Percentiles rank a stretch among this genome's conserved stretches.
Conservation (phyloP, 2,329 filamentous ascomycete species). For the Setomelanomma holmii region DNA sequence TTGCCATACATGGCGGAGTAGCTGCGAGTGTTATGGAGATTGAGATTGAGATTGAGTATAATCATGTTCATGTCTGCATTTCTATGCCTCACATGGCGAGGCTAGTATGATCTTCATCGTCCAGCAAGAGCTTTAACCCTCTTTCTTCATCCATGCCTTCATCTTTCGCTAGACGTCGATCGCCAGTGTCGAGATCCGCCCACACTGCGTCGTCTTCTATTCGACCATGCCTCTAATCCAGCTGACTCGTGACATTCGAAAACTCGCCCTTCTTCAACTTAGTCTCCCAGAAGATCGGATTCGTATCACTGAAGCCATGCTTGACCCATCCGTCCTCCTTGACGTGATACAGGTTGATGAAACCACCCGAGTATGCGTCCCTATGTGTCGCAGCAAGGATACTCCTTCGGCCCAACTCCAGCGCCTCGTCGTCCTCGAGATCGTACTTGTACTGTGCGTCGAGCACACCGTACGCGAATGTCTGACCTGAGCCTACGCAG, state of each 20-base stretch:
- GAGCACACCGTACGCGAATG: conserved; percentile 96
- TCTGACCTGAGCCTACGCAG: conserved; percentile 97
- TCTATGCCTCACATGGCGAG: too few relatives aligned
- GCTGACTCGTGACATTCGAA: conserved; percentile 84
- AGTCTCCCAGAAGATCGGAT: conserved; percentile 99
- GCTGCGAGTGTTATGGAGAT: too few relatives aligned
- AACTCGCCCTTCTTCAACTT: conserved; percentile 99
- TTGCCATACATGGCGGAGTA: too few relatives aligned
- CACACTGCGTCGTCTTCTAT: not conserved
- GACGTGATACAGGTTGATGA: conserved; percentile 98
- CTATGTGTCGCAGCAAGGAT: conserved; percentile 96
- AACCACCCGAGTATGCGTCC: conserved; percentile 98
- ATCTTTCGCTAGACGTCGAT: too few relatives aligned
- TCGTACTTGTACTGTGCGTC: conserved; percentile 96
- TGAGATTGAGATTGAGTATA: too few relatives aligned
- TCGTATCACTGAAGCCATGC: conserved; percentile 97
- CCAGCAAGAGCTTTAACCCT: too few relatives aligned
- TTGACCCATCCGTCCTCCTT: conserved; percentile 99
- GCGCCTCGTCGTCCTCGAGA: conserved; percentile 81
- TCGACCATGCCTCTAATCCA: conserved; percentile 58
- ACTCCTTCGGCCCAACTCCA: conserved; percentile 88
- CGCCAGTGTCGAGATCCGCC: too few relatives aligned
- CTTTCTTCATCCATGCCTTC: too few relatives aligned
- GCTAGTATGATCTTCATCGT: too few relatives aligned
- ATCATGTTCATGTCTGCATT: too few relatives aligned